Percentiles rank a stretch among this genome's conserved stretches.
phyloP scores from a whole-genome alignment of 108 stramenopile species.

The Cyclotella baltica region DNA sequence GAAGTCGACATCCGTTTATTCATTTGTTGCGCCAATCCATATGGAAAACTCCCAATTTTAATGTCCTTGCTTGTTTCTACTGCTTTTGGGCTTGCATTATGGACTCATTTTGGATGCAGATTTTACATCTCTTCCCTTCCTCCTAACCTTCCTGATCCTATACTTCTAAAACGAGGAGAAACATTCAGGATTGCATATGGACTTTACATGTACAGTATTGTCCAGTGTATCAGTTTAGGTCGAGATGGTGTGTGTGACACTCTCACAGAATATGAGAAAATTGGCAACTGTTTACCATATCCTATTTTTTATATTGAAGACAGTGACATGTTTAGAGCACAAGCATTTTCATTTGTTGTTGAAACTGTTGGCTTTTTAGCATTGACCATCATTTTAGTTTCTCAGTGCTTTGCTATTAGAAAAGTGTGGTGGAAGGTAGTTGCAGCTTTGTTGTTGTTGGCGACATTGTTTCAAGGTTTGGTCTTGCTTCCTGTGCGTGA shows the following conservation, averaged over 20 bases:
- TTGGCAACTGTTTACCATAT: slow-evolving; percentile 4
- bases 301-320: background rate
- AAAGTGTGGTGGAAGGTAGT: background rate
- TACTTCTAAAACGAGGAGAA: background rate
- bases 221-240: background rate
- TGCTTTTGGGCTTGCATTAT: background rate
- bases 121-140: background rate
- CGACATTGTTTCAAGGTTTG: slow-evolving; percentile 21
- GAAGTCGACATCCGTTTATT: slow-evolving; percentile 9
- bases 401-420: slow-evolving; percentile 2
- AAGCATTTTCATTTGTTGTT: background rate
- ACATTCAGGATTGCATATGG: background rate
- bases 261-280: background rate
- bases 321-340: background rate
- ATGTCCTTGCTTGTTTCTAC: background rate
- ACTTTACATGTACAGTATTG: background rate
- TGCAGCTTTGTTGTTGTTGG: background rate
- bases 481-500: background rate
- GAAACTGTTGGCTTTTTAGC: background rate
- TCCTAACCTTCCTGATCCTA: background rate
- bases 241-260: background rate
- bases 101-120: background rate
- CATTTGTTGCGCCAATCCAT: slow-evolving; percentile 18
- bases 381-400: background rate
- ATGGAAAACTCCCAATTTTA: slow-evolving; percentile 14